A percentile compares a stretch with the other conserved stretches of the same genome.
Evolutionary conservation across 495 filamentous ascomycete species (phyloP).

Genomic region (Alectoria sarmentosa): DNA sequence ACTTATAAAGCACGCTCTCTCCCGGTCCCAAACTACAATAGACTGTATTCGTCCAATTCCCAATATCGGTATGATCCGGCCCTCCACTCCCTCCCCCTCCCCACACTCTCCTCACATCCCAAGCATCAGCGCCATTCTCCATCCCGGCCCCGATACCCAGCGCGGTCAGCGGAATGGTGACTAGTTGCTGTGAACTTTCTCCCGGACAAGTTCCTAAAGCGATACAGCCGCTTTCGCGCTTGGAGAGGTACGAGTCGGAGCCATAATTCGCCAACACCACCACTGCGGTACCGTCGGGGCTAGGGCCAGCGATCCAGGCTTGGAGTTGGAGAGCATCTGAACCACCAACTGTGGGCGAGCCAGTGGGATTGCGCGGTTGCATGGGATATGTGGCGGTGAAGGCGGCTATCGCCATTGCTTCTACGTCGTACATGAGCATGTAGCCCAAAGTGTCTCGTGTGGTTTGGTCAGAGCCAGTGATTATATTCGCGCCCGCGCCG

Average conservation of each 20-base stretch:
- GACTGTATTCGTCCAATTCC: too few relatives aligned
- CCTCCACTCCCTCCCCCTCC: background rate
- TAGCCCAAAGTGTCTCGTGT: background rate
- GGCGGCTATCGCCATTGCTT: background rate
- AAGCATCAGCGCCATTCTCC: background rate
- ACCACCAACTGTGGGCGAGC: background rate
- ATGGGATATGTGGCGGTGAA: background rate
- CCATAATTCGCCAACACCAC: background rate
- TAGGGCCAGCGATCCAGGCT: background rate
- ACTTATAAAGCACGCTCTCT: too few relatives aligned
- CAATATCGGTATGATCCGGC: background rate
- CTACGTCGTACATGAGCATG: background rate
- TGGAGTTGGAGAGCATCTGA: background rate
- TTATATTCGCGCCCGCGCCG: background rate
- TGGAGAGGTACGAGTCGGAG: background rate
- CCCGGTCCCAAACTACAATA: too few relatives aligned
- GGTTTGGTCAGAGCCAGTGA: background rate
- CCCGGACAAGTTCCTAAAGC: background rate
- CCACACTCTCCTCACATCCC: constrained; percentile 1
- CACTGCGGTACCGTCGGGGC: background rate
- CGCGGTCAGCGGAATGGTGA: background rate
- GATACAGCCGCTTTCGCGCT: background rate
- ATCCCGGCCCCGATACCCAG: background rate
- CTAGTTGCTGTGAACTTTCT: background rate
- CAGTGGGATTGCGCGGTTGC: background rate